Conservation (phyloP, 1,284 basidiomycete genomes). For the Phaffia rhodozyma region DNA sequence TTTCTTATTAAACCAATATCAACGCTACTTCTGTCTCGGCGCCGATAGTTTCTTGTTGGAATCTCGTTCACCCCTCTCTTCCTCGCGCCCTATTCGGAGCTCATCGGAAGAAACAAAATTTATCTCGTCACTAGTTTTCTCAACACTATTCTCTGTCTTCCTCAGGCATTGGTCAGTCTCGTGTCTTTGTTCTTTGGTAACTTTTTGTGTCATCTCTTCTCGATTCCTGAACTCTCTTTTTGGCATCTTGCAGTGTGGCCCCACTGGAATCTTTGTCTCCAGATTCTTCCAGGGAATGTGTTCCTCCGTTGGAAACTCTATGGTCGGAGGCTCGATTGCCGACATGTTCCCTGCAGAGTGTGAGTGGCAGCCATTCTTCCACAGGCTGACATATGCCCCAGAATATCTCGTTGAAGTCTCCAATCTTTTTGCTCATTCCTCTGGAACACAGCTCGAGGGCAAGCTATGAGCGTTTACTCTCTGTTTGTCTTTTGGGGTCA, state of each 20-base stretch:
- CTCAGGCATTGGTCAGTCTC: neutral
- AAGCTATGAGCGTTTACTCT: conserved; percentile 11
- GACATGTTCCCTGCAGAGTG: neutral
- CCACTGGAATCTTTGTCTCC: neutral
- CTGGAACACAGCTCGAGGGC: conserved; percentile 4
- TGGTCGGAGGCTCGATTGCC: conserved; percentile 16
- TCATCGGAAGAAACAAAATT: conserved; percentile 11
- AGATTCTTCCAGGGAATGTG: conserved; percentile 8
- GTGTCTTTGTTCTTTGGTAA: neutral
- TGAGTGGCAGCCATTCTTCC: too few species aligned
- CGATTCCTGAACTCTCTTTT: too few species aligned
- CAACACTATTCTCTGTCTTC: conserved; percentile 7
- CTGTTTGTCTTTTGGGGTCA: neutral
- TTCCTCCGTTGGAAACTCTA: conserved; percentile 17
- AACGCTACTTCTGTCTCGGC: too few species aligned
- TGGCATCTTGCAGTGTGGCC: too few species aligned
- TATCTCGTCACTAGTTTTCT: conserved; percentile 11
- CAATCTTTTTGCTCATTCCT: neutral
- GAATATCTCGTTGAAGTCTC: too few species aligned
- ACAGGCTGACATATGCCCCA: too few species aligned
- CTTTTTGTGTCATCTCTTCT: too few species aligned
- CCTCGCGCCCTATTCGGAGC: conserved; percentile 32
- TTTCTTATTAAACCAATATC: neutral
- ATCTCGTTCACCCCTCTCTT: conserved; percentile 30
- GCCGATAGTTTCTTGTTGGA: conserved; percentile 22